Percentiles rank a stretch among this genome's conserved stretches.
Conservation (phyloP, 2,329 filamentous ascomycete genomes). For the Periconia sp. region DNA sequence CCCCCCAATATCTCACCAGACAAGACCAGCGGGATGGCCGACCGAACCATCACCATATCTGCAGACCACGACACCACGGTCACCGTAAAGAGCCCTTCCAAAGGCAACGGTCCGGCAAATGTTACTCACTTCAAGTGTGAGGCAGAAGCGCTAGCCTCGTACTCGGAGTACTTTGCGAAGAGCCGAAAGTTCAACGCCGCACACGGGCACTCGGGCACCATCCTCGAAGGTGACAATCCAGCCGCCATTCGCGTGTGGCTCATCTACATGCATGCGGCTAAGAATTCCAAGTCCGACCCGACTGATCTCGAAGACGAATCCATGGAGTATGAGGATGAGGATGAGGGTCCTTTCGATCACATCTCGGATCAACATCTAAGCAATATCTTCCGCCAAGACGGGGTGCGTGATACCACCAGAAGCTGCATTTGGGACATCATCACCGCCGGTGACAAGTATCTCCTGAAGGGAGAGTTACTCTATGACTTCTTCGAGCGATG, state of each 20-base stretch:
- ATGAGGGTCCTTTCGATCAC: neutral
- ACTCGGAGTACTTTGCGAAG: conserved; percentile 7
- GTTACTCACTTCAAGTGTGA: conserved; percentile 3
- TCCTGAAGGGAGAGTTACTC: conserved; percentile 5
- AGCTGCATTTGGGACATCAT: conserved; percentile 12
- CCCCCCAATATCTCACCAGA: no score
- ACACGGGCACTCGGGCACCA: neutral
- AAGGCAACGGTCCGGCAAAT: no score
- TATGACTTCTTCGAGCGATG: conserved; percentile 7
- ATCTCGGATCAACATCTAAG: neutral
- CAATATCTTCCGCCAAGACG: neutral
- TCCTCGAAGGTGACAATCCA: conserved; percentile 5
- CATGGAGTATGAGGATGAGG: neutral
- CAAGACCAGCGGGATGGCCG: no score
- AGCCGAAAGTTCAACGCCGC: conserved; percentile 7
- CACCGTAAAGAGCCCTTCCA: no score
- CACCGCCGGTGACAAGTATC: conserved; percentile 12
- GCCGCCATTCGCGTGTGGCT: conserved; percentile 10
- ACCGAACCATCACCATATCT: no score
- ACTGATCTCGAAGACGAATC: neutral
- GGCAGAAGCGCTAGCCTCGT: neutral
- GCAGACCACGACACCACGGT: no score
- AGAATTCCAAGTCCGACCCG: neutral
- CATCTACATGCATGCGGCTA: conserved; percentile 7
- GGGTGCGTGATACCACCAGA: neutral